Base-by-base conservation (phyloP, 305 asterid species). In the Fraxinus baroniana region DNA sequence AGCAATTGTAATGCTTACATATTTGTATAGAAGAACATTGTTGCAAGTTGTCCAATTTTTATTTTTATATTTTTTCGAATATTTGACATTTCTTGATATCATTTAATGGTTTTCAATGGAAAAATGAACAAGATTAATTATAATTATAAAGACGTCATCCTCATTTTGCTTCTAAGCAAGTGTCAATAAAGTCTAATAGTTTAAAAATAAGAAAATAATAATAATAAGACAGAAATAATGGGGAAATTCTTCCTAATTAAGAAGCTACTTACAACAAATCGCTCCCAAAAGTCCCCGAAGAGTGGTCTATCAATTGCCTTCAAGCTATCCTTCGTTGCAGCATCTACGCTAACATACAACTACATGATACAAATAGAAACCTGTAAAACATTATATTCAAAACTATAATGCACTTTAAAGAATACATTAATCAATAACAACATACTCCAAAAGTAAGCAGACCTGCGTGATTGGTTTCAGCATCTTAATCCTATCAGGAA, bases 281-380 rank as follows among this genome's bases (percentile, higher is more conserved):
- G 94, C 90, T 95, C 99, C 99, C 99, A 95, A 85, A 95, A 95
- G 89, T 95, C 98, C 52, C 97, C 93, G 87, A 95, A 95, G 75
- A 95, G 94, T 44, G 98, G 98, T 83, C 99, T 90, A 82, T 95
- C 99, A 75, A 95, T 94, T 79, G 98, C 98, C 93, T 95, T 95
- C 94, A 95, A 87, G 93, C 97, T 94, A 49, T 95, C 99, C 88
- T 94, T 95, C 32, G 98, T 94, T 73, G 94, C 98, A 83, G 99
- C 98, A 91, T 95, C 99, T 52, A 95, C 98, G 71, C 99, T 95
- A 79, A 95, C 99, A 86, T 95, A 95, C 83, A 95, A 87, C 99
- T 95, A 94, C 84, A 84, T 6, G 82, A 85, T 84, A 76, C 84
- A 86, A 82, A 78, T 44, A 46, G 79, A 80, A 80, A 35, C 57